Conservation (phyloP, 768 basidiomycete genomes). For the Hericium rajendrae region DNA sequence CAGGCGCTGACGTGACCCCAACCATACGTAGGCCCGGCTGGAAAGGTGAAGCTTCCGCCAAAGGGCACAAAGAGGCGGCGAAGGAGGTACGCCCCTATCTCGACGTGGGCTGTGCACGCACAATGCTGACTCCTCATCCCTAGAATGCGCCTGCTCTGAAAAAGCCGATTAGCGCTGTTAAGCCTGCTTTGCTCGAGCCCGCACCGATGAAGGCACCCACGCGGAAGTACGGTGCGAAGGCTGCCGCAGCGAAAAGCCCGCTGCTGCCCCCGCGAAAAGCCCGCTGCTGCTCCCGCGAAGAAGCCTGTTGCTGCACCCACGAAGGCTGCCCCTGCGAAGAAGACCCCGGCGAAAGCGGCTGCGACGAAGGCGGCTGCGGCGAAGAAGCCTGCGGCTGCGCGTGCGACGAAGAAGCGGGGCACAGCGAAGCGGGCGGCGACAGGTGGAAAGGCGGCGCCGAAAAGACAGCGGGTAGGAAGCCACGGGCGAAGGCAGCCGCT, state of each 20-base stretch:
- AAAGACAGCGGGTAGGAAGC: neutral
- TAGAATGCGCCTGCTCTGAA: conserved; percentile 26
- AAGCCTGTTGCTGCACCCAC: conserved; percentile 3
- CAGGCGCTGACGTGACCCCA: neutral
- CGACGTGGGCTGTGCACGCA: neutral
- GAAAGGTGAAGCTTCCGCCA: conserved; percentile 63
- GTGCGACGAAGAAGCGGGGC: conserved; percentile 7
- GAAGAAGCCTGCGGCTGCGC: conserved; percentile 6
- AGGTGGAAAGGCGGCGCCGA: neutral
- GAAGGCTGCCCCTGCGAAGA: conserved; percentile 18
- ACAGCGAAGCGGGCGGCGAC: neutral
- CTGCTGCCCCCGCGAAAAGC: neutral
- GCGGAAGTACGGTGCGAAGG: conserved; percentile 20
- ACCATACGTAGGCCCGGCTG: conserved; percentile 36
- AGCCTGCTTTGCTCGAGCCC: neutral
- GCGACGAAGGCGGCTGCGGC: neutral
- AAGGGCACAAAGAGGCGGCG: conserved; percentile 29
- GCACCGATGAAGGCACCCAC: neutral
- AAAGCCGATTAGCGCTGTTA: conserved; percentile 18
- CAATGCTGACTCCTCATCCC: neutral
- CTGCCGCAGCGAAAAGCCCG: conserved; percentile 13
- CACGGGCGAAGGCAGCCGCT: neutral
- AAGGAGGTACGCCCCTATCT: conserved; percentile 42
- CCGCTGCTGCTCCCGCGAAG: conserved; percentile 14
- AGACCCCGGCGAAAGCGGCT: conserved; percentile 15